Evolutionary conservation across 148 eudicot genomes (phyloP).

Genomic region (Tetragonia tetragonoides): DNA sequence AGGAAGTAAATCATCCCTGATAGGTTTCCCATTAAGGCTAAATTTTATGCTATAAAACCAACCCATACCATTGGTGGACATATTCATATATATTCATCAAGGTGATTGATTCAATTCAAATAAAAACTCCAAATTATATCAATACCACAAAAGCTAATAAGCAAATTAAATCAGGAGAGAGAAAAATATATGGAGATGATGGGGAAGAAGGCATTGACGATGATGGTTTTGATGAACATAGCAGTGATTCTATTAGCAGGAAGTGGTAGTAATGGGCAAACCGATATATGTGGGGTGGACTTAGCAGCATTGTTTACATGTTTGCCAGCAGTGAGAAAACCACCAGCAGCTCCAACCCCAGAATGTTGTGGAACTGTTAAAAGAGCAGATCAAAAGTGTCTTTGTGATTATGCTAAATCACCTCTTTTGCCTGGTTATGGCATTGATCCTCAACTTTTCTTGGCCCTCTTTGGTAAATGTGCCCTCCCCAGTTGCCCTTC

Average conservation of each 20-base stretch:
- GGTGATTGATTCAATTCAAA: not conserved
- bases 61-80: too few relatives aligned
- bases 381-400: not conserved
- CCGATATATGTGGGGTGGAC: not conserved
- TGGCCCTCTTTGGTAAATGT: slow-evolving; percentile 21
- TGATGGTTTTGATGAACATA: not conserved
- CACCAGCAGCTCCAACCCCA: slow-evolving; percentile 17
- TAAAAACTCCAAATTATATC: not conserved
- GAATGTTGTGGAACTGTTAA: slow-evolving; percentile 10
- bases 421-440: slow-evolving; percentile 15
- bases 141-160: not conserved
- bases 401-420: slow-evolving; percentile 15
- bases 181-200: not conserved
- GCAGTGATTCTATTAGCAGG: not conserved
- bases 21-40: too few relatives aligned
- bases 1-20: too few relatives aligned
- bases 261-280: not conserved
- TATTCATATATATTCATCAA: not conserved
- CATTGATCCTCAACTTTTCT: slow-evolving; percentile 8
- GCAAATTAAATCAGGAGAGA: not conserved
- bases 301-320: not conserved
- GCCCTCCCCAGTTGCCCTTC: slow-evolving; percentile 15
- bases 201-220: not conserved
- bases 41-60: too few relatives aligned
- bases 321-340: slow-evolving; percentile 10